phyloP scores from a whole-genome alignment of 2,329 filamentous ascomycete species.

The Xylaria sp. region DNA sequence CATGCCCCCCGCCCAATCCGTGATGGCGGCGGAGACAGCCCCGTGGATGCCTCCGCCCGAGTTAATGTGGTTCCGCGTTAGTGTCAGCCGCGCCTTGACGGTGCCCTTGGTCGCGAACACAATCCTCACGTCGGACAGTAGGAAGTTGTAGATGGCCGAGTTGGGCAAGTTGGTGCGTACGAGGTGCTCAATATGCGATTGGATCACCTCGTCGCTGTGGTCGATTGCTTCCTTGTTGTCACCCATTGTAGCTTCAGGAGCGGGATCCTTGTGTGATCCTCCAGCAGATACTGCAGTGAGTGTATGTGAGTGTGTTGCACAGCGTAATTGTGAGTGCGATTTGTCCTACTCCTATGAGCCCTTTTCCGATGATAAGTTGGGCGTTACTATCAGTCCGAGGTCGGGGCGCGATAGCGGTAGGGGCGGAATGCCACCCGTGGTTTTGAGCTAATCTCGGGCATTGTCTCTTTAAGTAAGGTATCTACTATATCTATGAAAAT shows the following conservation, averaged over 20 bases:
- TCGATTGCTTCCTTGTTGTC: slow-evolving; percentile 19
- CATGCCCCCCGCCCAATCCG: slow-evolving; percentile 79
- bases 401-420: not conserved
- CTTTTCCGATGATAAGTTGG: not conserved
- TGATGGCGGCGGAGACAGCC: slow-evolving; percentile 74
- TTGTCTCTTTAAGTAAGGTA: too few species aligned
- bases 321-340: not conserved
- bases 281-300: not conserved
- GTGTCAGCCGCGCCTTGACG: slow-evolving; percentile 59
- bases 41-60: slow-evolving; percentile 75
- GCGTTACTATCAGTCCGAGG: not conserved
- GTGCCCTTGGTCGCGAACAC: slow-evolving; percentile 57
- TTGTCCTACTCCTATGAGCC: not conserved
- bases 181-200: slow-evolving; percentile 46
- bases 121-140: slow-evolving; percentile 59
- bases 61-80: slow-evolving; percentile 71
- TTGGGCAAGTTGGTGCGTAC: slow-evolving; percentile 49
- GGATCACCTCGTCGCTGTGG: slow-evolving; percentile 41
- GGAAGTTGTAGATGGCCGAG: slow-evolving; percentile 64
- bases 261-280: not conserved
- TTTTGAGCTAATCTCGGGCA: too few species aligned
- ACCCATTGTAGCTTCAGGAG: slow-evolving; percentile 18
- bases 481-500: too few species aligned
- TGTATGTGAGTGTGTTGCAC: not conserved
- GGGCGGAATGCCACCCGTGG: not conserved